Percentiles rank a stretch among this genome's conserved stretches.
phyloP scores from a whole-genome alignment of 495 filamentous ascomycete genomes.

The Neurospora sp. region DNA sequence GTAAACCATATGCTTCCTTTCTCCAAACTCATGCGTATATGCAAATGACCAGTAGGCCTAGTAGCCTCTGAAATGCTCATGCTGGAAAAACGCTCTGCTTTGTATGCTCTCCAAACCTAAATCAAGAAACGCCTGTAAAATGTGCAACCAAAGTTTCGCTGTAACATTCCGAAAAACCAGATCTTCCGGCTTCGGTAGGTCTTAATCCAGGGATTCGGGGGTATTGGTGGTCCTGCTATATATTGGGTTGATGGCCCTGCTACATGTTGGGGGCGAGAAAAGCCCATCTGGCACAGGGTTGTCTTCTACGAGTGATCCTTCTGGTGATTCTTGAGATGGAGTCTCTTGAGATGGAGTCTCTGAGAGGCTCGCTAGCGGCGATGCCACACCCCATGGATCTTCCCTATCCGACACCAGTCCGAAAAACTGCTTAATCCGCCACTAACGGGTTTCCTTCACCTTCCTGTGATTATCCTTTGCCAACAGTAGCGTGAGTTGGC shows the following conservation, averaged over 20 bases:
- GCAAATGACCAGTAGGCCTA: background rate
- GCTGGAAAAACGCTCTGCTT: background rate
- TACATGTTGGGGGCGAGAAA: background rate
- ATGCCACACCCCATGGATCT: background rate
- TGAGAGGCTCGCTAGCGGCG: background rate
- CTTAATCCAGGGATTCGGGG: background rate
- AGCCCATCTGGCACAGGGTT: background rate
- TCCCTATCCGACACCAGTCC: background rate
- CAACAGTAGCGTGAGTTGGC: constrained; percentile 40
- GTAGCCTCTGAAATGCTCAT: background rate
- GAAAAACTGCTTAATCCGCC: background rate
- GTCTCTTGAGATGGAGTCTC: background rate
- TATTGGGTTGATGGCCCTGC: background rate
- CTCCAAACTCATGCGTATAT: background rate
- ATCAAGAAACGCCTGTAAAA: background rate
- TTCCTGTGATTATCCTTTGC: constrained; percentile 25
- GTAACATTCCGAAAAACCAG: background rate
- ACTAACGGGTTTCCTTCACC: background rate
- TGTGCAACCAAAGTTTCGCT: background rate
- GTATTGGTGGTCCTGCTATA: background rate
- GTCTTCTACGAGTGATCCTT: background rate
- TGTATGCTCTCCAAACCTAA: background rate
- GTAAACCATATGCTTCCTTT: background rate
- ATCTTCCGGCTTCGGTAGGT: background rate
- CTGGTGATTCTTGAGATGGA: background rate